Conservation (phyloP, 768 basidiomycete species). For the Rossbeevera mucosa region DNA sequence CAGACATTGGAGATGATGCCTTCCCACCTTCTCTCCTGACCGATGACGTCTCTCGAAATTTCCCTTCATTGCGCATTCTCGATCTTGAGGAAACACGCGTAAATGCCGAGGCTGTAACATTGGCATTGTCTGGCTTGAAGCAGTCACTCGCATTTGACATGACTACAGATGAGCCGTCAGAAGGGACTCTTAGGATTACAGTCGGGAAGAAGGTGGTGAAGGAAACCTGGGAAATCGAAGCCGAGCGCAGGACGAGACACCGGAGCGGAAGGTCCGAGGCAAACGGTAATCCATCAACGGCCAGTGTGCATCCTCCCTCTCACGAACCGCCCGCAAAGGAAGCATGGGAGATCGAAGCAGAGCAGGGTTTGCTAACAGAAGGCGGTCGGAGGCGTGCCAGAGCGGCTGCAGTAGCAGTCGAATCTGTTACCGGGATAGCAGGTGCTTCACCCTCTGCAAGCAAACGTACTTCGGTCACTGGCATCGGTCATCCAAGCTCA, state of each 20-base stretch:
- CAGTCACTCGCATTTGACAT: conserved; percentile 53
- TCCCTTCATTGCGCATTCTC: conserved; percentile 51
- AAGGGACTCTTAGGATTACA: conserved; percentile 50
- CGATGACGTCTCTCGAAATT: conserved; percentile 28
- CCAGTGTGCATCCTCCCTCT: not conserved
- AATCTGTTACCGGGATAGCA: conserved; percentile 18
- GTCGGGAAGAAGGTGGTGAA: conserved; percentile 68
- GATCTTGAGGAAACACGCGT: conserved; percentile 66
- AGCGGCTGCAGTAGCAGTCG: conserved; percentile 39
- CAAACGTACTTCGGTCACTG: conserved; percentile 16
- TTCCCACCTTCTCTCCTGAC: conserved; percentile 36
- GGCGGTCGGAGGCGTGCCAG: conserved; percentile 65
- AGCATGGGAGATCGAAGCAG: conserved; percentile 76
- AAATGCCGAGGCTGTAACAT: conserved; percentile 41
- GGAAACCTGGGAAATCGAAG: conserved; percentile 78
- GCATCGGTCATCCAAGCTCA: conserved; percentile 25
- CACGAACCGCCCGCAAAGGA: conserved; percentile 49
- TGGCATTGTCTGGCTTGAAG: conserved; percentile 43
- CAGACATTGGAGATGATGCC: conserved; percentile 58
- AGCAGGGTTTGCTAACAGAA: conserved; percentile 70
- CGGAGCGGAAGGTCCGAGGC: conserved; percentile 33
- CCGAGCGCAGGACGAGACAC: conserved; percentile 50
- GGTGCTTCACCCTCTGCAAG: conserved; percentile 5
- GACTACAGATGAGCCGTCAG: conserved; percentile 48
- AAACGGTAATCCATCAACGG: conserved; percentile 11